A percentile compares a stretch with the other conserved stretches of the same genome.
Conservation (phyloP, 1,284 basidiomycete genomes). For the Hypsizygus ulmarius region DNA sequence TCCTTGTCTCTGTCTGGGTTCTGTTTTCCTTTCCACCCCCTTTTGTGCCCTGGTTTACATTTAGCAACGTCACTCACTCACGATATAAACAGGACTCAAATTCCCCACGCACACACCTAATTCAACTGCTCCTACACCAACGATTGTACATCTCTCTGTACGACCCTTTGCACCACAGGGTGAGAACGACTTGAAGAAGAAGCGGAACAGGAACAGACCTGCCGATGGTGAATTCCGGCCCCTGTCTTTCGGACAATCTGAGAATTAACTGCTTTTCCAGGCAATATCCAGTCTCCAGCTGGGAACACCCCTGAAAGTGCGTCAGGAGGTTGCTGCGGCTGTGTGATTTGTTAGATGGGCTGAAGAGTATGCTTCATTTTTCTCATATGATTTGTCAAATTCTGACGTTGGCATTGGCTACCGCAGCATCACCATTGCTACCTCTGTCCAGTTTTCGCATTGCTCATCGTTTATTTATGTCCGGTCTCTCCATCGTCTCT, state of each 20-base stretch:
- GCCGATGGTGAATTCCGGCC: conserved; percentile 24
- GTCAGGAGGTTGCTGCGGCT: conserved; percentile 34
- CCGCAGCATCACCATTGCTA: neutral
- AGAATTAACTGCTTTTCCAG: neutral
- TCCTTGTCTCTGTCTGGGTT: too few relatives aligned
- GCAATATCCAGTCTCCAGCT: conserved; percentile 3
- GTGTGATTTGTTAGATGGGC: conserved; percentile 36
- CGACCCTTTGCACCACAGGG: conserved; percentile 57
- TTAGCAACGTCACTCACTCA: conserved; percentile 2
- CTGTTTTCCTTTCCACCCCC: too few relatives aligned
- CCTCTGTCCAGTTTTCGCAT: neutral
- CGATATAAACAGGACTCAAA: conserved; percentile 41
- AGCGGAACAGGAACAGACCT: conserved; percentile 32
- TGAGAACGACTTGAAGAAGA: conserved; percentile 59
- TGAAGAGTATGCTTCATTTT: neutral
- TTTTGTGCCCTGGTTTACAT: conserved; percentile 4
- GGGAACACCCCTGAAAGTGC: conserved; percentile 18
- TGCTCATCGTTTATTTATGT: conserved; percentile 1
- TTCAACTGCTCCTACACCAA: conserved; percentile 40
- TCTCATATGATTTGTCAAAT: neutral
- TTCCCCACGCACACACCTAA: conserved; percentile 46
- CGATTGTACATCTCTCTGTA: conserved; percentile 80
- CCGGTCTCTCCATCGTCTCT: neutral
- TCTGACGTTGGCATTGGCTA: neutral
- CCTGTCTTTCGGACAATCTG: neutral